A percentile compares a stretch with the other conserved stretches of the same genome.
Evolutionary conservation across 2,329 filamentous ascomycete genomes (phyloP).

Genomic region (Fusarium torulosum): DNA sequence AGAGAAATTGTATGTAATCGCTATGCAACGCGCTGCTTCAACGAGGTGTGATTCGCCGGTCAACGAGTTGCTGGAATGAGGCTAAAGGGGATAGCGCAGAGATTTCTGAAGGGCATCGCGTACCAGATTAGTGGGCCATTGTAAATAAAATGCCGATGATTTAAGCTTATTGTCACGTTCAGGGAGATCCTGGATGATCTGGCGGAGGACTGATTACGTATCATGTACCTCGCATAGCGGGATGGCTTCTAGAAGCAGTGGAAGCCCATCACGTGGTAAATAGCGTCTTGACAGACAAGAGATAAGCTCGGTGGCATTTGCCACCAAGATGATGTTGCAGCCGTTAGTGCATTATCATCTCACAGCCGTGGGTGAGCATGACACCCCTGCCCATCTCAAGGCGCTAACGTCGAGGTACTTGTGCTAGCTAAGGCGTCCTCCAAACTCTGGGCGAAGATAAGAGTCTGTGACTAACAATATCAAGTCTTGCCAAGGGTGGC

Average conservation of each 20-base stretch:
- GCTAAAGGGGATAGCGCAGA: slow-evolving; percentile 36
- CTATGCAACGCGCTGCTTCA: slow-evolving; percentile 10
- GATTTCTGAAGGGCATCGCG: slow-evolving; percentile 20
- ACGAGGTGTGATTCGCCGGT: slow-evolving; percentile 20
- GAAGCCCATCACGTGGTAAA: slow-evolving; percentile 23
- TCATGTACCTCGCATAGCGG: slow-evolving; percentile 40
- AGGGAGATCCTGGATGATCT: slow-evolving; percentile 34
- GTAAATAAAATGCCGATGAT: slow-evolving; percentile 40
- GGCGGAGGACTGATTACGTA: slow-evolving; percentile 43
- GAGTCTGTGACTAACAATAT: slow-evolving; percentile 40
- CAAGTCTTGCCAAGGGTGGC: slow-evolving; percentile 39
- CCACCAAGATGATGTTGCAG: background rate
- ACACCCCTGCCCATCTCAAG: slow-evolving; percentile 19
- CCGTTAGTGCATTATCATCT: slow-evolving; percentile 35
- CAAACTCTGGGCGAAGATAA: slow-evolving; percentile 36
- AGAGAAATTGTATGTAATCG: slow-evolving; percentile 20
- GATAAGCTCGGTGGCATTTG: background rate
- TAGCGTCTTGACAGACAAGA: slow-evolving; percentile 18
- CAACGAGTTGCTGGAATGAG: slow-evolving; percentile 15
- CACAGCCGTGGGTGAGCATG: background rate
- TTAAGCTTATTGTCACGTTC: slow-evolving; percentile 48
- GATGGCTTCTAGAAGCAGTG: slow-evolving; percentile 43
- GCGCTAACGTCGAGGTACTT: slow-evolving; percentile 38
- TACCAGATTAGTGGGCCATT: slow-evolving; percentile 29
- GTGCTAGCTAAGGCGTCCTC: slow-evolving; percentile 40